Evolutionary conservation across 495 filamentous ascomycete genomes (phyloP).

Genomic region (Bathelium albidoporum): DNA sequence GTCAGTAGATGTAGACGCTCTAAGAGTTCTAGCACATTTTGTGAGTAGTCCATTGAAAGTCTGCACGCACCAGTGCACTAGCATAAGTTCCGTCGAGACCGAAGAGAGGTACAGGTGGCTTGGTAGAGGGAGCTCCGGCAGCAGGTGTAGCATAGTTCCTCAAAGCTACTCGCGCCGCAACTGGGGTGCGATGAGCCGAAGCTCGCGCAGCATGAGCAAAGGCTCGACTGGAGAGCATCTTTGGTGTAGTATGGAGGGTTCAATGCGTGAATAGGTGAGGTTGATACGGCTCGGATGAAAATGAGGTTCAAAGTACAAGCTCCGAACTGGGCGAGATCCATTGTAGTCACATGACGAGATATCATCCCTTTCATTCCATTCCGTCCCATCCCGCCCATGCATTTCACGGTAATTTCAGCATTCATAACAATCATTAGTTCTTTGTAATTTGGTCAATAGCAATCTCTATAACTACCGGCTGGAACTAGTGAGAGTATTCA

Average conservation of each 20-base stretch:
- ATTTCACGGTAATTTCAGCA: too few relatives aligned
- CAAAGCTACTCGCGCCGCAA: conserved; percentile 26
- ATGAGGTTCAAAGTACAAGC: background rate
- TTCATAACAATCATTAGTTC: too few relatives aligned
- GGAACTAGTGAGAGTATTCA: background rate
- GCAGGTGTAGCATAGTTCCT: conserved; percentile 67
- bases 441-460: too few relatives aligned
- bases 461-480: too few relatives aligned
- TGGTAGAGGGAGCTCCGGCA: conserved; percentile 37
- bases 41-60: background rate
- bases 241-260: conserved; percentile 18
- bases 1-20: background rate
- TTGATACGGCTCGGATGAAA: background rate
- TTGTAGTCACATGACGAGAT: background rate
- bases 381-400: too few relatives aligned
- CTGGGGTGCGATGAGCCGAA: conserved; percentile 40
- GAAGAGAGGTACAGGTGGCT: conserved; percentile 82
- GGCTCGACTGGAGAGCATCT: conserved; percentile 55
- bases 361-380: background rate
- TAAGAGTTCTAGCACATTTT: background rate
- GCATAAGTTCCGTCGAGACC: conserved; percentile 98
- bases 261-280: background rate
- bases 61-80: conserved; percentile 75
- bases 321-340: background rate
- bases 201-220: conserved; percentile 48